Evolutionary conservation across 352 stramenopile genomes (phyloP).

Genomic region (Phytophthora citricola): DNA sequence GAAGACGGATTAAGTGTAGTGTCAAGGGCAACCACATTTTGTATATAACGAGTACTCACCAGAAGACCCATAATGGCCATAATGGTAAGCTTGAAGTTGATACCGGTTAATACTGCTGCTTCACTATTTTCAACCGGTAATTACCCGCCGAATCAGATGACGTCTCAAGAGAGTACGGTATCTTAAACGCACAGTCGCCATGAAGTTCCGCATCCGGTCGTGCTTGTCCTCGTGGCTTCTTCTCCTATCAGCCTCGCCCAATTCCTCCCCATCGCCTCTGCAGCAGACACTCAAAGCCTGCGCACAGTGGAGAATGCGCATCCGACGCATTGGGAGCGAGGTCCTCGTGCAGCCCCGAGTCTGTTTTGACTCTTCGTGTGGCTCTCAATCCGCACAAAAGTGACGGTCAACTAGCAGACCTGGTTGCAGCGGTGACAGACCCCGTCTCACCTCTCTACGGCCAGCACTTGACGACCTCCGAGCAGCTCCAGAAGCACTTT

Average conservation of each 20-base stretch:
- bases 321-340: constrained; percentile 32
- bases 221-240: constrained; percentile 7
- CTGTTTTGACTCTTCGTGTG: constrained; percentile 45
- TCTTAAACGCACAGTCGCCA: constrained; percentile 6
- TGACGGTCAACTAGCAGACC: constrained; percentile 42
- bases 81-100: too few relatives aligned
- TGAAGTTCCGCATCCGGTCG: constrained; percentile 1
- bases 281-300: not conserved
- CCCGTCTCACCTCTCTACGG: constrained; percentile 58
- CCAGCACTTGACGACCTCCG: constrained; percentile 38
- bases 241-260: constrained; percentile 5
- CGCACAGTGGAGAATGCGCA: constrained; percentile 28
- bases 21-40: not conserved
- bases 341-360: constrained; percentile 34
- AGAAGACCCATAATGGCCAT: too few relatives aligned
- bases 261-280: constrained; percentile 3
- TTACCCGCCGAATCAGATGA: too few relatives aligned
- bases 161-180: too few relatives aligned
- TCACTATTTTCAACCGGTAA: too few relatives aligned
- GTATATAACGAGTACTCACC: too few relatives aligned
- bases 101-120: too few relatives aligned
- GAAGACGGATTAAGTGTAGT: constrained; percentile 12
- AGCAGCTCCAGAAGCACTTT: constrained; percentile 53
- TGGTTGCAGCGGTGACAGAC: constrained; percentile 56
- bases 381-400: constrained; percentile 40